Evolutionary conservation across 768 basidiomycete species (phyloP).

Genomic region (Paxillus ammoniavirescens): DNA sequence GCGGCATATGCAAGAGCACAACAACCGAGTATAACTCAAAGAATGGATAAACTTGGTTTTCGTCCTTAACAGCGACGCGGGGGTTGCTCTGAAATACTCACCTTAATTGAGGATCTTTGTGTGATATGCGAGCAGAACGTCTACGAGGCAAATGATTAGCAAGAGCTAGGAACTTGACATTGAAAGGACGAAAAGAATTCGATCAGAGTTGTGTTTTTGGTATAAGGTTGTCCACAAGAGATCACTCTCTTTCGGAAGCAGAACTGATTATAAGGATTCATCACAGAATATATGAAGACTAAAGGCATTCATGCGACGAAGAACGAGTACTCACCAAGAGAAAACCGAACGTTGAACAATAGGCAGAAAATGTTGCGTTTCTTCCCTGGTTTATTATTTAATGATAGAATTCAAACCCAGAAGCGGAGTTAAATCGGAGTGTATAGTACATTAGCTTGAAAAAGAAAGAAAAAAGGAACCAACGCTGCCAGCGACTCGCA

Average conservation of each 20-base stretch:
- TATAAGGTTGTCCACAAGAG: conserved; percentile 69
- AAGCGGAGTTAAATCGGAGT: conserved; percentile 14
- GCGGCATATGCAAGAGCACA: conserved; percentile 35
- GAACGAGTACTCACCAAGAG: conserved; percentile 12
- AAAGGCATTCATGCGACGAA: neutral
- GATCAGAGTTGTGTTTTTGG: conserved; percentile 52
- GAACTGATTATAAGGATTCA: conserved; percentile 64
- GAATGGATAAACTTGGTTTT: conserved; percentile 86
- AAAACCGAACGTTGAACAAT: too few relatives aligned
- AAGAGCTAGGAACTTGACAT: neutral
- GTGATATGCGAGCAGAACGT: neutral
- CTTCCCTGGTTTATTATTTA: too few relatives aligned
- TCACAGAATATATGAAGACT: conserved; percentile 30
- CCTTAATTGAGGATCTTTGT: conserved; percentile 1
- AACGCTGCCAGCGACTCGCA: neutral
- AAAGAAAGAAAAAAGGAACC: neutral
- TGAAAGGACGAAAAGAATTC: conserved; percentile 5
- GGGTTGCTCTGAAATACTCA: neutral
- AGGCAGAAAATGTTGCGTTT: too few relatives aligned
- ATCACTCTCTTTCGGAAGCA: conserved; percentile 79
- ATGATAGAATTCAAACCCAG: conserved; percentile 17
- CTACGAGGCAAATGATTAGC: conserved; percentile 9
- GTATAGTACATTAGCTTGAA: neutral
- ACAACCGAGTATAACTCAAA: conserved; percentile 52
- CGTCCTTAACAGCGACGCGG: conserved; percentile 39